phyloP scores from a whole-genome alignment of 2,329 filamentous ascomycete genomes.

The Claviceps paspali region DNA sequence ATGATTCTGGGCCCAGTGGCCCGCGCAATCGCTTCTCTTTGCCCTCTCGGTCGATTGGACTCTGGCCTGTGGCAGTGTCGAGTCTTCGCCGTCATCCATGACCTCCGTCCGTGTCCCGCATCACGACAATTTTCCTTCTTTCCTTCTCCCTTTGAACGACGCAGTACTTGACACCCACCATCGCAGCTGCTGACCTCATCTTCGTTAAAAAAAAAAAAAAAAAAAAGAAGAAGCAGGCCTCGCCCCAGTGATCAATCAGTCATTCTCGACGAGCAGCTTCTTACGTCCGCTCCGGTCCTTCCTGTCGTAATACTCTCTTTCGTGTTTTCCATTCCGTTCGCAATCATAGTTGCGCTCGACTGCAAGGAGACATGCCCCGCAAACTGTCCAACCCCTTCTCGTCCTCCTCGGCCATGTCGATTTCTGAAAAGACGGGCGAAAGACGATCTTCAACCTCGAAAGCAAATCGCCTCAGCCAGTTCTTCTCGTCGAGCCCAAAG shows the following conservation, averaged over 20 bases:
- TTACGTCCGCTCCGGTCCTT: background rate
- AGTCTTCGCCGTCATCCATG: background rate
- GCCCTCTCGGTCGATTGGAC: background rate
- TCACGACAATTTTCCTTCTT: background rate
- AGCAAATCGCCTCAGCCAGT: slow-evolving; percentile 61
- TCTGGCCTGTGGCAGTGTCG: background rate
- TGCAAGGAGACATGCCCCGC: slow-evolving; percentile 37
- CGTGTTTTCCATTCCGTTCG: too few relatives aligned
- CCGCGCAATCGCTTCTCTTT: too few relatives aligned
- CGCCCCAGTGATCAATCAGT: slow-evolving; percentile 1
- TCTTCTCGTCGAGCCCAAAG: slow-evolving; percentile 73
- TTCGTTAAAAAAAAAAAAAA: background rate
- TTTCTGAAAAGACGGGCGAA: slow-evolving; percentile 35
- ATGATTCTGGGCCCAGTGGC: too few relatives aligned
- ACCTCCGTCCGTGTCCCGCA: background rate
- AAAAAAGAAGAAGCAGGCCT: background rate
- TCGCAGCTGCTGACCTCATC: slow-evolving; percentile 1
- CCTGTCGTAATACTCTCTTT: background rate
- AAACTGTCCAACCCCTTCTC: slow-evolving; percentile 42
- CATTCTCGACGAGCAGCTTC: background rate
- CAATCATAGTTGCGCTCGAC: background rate
- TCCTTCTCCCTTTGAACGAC: too few relatives aligned
- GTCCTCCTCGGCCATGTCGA: slow-evolving; percentile 31
- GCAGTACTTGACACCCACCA: too few relatives aligned
- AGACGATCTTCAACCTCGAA: slow-evolving; percentile 49